These are phyloP conservation scores for Scheffersomyces stipitis DNA, from an alignment of 805 yeast species.

Conservation along the genomic window DNA sequence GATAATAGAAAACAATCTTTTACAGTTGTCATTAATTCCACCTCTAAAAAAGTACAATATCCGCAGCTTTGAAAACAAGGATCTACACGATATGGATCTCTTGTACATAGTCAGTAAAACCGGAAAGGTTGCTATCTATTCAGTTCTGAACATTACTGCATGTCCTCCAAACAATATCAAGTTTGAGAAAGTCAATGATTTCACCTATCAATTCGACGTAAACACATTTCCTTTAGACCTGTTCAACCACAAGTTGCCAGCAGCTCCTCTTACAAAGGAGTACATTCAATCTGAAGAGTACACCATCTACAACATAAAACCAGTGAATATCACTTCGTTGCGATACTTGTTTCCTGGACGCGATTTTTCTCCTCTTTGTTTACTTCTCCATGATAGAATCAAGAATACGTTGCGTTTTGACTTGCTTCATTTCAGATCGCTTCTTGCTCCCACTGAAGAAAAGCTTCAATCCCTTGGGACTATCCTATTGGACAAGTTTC, in stretches of 20 bases:
- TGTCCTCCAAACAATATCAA: conserved; percentile 56
- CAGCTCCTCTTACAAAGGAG: conserved; percentile 2
- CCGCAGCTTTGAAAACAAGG: background rate
- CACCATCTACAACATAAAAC: conserved; percentile 10
- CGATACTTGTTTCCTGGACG: conserved; percentile 8
- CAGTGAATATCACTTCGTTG: conserved; percentile 15
- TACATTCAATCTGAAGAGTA: conserved; percentile 14
- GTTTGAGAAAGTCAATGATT: conserved; percentile 34
- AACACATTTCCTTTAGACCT: conserved; percentile 12
- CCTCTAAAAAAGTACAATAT: background rate
- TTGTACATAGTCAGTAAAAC: conserved; percentile 42
- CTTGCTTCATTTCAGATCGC: conserved; percentile 13
- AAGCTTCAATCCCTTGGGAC: conserved; percentile 10
- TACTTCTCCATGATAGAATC: conserved; percentile 37
- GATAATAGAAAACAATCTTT: conserved; percentile 38
- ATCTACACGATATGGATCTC: conserved; percentile 16
- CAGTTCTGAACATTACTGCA: conserved; percentile 50
- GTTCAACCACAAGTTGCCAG: background rate
- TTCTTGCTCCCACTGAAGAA: conserved; percentile 2
- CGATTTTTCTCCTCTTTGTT: conserved; percentile 7
- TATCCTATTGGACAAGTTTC: conserved; percentile 49
- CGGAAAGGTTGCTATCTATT: conserved; percentile 45
- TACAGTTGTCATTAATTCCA: conserved; percentile 23
- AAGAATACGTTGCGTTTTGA: conserved; percentile 34
- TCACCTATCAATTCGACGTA: conserved; percentile 8